phyloP scores from a whole-genome alignment of 2,329 filamentous ascomycete species.

The Huntiella decipiens region DNA sequence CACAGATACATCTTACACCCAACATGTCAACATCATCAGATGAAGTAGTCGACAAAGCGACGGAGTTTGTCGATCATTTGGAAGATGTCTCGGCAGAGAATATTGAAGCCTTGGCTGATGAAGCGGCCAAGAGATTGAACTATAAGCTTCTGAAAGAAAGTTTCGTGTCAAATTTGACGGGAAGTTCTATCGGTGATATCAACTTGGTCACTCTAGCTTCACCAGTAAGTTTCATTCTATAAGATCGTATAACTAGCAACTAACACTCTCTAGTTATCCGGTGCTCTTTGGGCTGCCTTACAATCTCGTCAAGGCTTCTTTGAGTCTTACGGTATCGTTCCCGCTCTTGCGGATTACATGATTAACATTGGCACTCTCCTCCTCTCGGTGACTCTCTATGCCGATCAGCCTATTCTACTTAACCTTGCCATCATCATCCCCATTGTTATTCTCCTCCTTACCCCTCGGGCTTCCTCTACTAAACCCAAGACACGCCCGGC shows the following conservation, averaged over 20 bases:
- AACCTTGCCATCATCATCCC: constrained; percentile 55
- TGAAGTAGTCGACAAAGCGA: neutral
- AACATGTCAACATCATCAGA: neutral
- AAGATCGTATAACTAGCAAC: neutral
- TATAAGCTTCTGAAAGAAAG: constrained; percentile 91
- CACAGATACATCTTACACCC: neutral
- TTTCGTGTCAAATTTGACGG: constrained; percentile 80
- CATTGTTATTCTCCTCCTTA: constrained; percentile 43
- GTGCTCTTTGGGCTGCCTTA: constrained; percentile 74
- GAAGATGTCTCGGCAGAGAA: constrained; percentile 10
- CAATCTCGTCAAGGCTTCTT: constrained; percentile 76
- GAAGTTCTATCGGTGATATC: constrained; percentile 69
- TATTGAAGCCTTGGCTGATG: constrained; percentile 20
- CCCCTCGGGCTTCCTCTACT: constrained; percentile 20
- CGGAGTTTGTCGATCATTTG: neutral
- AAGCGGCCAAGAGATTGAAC: constrained; percentile 19
- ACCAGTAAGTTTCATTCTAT: constrained; percentile 39
- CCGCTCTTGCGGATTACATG: constrained; percentile 62
- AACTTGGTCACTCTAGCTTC: constrained; percentile 70
- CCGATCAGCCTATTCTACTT: constrained; percentile 40
- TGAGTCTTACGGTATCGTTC: constrained; percentile 48
- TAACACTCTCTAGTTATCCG: constrained; percentile 43
- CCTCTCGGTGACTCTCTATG: constrained; percentile 73
- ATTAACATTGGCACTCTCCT: constrained; percentile 71
- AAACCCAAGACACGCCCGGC: constrained; percentile 8